These are phyloP conservation scores for Neurospora discreta DNA, from an alignment of 495 filamentous ascomycete genomes.

Conservation along the genomic window DNA sequence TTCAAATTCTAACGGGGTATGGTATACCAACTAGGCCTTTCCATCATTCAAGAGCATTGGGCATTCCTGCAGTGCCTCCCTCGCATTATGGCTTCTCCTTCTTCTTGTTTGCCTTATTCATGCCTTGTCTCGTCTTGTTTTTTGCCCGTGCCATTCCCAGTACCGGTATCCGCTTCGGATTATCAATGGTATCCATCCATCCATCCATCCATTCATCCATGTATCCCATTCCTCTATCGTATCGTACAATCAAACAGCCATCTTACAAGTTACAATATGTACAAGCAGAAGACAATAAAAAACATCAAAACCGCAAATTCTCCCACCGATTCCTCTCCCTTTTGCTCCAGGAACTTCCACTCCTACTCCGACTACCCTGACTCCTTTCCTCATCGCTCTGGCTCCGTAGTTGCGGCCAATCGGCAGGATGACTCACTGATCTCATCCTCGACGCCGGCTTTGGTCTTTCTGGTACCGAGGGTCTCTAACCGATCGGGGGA, in stretches of 20 bases:
- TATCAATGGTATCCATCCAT: background rate
- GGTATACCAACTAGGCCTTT: background rate
- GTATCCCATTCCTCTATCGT: background rate
- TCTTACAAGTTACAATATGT: background rate
- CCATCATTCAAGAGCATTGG: background rate
- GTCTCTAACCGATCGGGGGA: background rate
- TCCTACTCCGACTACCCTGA: background rate
- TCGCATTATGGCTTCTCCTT: background rate
- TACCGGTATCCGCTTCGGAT: background rate
- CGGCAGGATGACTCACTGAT: background rate
- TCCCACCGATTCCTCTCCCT: background rate
- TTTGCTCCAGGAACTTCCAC: background rate
- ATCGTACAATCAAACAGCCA: background rate
- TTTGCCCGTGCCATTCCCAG: background rate
- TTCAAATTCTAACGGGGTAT: background rate
- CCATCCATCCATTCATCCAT: background rate
- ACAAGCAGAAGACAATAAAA: background rate
- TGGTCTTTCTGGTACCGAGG: background rate
- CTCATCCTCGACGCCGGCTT: background rate
- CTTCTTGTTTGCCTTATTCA: background rate
- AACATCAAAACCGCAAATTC: background rate
- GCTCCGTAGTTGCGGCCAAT: background rate
- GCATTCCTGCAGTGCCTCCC: conserved; percentile 3
- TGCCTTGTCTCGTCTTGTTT: background rate
- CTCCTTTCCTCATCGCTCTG: background rate